Base-by-base conservation (phyloP, 202 grass and related monocot genomes). In the Miscanthus sacchariflorus region DNA sequence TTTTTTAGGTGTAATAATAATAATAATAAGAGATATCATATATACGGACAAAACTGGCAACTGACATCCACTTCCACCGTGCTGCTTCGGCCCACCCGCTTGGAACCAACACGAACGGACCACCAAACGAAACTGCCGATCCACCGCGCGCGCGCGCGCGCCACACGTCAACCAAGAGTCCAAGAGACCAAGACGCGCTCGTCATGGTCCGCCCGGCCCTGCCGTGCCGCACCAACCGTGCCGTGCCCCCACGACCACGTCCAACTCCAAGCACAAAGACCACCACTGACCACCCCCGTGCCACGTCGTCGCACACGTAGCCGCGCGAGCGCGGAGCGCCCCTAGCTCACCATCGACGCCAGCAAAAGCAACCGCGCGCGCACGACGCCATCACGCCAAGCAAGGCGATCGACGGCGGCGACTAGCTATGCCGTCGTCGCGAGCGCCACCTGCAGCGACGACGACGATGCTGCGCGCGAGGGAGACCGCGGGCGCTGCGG, bases 301-400 rank as follows among this genome's bases (percentile, higher is more conserved):
- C 63, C 84, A 79, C 84, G 84, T 80, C 76, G 76, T 79, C 75
- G 66, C 76, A 8, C 65, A 36, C 10, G 14, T 17, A 7, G 50
- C 12, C 50, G 42, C 64, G 45, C 76, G 11, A 12, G 27, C 74
- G 18, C 58, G 27, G 36, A n/a, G 5, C 68, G 2, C 7, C 58
- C 11, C 14, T 35, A 2, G 25, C 35, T 36, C 49, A 66, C 63
- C 61, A 27, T 17, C 74, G 74, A 48, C 74, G 42, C 87, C 8
- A 35, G 45, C 63, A 70, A 9, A 71, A 38, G 68, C 66, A 69
- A 69, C 28, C 65, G 56, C 56, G 27, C 65, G 50, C 44, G 18
- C 59, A 38, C 68, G 77, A 69, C 63, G 63, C 63, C 59, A 5
- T 2, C 48, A n/a, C 3, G 19, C 58, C 23, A 64, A 11, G 61